These are phyloP conservation scores for Microdochium nivale DNA, from an alignment of 2,329 filamentous ascomycete genomes.

Conservation along the genomic window DNA sequence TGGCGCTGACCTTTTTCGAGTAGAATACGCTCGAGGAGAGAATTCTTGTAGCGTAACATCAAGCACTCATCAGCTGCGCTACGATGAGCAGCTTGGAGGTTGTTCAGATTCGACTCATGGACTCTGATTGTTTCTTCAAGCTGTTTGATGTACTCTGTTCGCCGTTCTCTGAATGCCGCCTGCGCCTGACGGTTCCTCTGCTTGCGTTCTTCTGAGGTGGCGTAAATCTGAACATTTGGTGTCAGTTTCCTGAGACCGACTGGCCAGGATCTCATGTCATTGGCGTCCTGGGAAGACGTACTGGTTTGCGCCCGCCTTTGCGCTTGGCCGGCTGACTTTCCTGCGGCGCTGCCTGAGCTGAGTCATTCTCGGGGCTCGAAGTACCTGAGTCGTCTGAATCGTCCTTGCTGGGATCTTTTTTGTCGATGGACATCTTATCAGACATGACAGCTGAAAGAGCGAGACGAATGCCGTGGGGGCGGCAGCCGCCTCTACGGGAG, in stretches of 20 bases:
- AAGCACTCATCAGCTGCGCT: conserved; percentile 92
- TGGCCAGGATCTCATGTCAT: not conserved
- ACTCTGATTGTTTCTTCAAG: conserved; percentile 95
- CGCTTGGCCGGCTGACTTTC: conserved; percentile 71
- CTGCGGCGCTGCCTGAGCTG: conserved; percentile 29
- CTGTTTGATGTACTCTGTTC: conserved; percentile 99
- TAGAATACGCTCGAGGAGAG: conserved; percentile 85
- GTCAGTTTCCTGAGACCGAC: conserved; percentile 6
- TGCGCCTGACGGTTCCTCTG: conserved; percentile 96
- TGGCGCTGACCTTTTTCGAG: conserved; percentile 76
- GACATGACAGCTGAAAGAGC: conserved; percentile 42
- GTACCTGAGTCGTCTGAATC: conserved; percentile 54
- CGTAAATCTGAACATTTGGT: conserved; percentile 66
- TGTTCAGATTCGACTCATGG: conserved; percentile 90
- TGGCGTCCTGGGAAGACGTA: conserved; percentile 35
- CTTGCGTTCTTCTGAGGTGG: conserved; percentile 96
- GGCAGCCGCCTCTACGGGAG: conserved; percentile 25
- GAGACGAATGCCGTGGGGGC: conserved; percentile 30
- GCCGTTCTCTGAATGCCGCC: conserved; percentile 90
- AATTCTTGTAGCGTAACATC: conserved; percentile 98
- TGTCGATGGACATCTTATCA: conserved; percentile 60
- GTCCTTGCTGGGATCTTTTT: conserved; percentile 46
- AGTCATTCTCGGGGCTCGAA: conserved; percentile 52
- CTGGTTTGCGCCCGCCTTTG: conserved; percentile 95
- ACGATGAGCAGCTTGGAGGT: conserved; percentile 86